phyloP scores from a whole-genome alignment of 768 basidiomycete species.

The Glaciozyma martinii region DNA sequence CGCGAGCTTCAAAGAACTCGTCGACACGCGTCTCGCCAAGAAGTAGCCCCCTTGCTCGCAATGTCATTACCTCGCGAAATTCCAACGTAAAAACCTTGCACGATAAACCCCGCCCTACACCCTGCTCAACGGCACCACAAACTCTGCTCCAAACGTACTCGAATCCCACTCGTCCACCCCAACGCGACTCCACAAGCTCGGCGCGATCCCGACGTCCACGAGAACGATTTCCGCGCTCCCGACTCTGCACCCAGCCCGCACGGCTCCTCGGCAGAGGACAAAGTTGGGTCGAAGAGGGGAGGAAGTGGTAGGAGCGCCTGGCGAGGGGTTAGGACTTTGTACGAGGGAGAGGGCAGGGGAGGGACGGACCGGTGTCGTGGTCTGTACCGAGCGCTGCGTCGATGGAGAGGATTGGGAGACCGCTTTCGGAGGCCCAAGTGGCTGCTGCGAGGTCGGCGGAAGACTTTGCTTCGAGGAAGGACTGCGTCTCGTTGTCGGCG shows the following conservation, averaged over 20 bases:
- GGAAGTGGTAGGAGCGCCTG: background rate
- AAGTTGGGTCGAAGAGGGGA: background rate
- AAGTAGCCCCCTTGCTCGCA: no score
- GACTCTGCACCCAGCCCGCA: background rate
- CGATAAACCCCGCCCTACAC: no score
- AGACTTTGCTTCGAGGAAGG: background rate
- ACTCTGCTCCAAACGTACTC: background rate
- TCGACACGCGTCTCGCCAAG: constrained; percentile 18
- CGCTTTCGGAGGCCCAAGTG: background rate
- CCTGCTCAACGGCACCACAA: constrained; percentile 1
- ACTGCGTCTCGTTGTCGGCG: background rate
- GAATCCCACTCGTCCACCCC: background rate
- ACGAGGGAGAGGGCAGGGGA: background rate
- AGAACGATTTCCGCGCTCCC: background rate
- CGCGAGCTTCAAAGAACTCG: constrained; percentile 26
- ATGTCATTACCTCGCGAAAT: no score
- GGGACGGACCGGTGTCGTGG: background rate
- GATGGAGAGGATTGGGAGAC: background rate
- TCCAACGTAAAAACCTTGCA: no score
- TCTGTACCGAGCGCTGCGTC: background rate
- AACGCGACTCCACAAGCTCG: background rate
- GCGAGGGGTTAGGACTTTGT: background rate
- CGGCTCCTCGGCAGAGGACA: background rate
- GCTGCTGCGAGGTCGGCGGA: background rate
- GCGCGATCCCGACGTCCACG: background rate